phyloP scores from a whole-genome alignment of 768 basidiomycete species.

The Punctularia strigosozonata region DNA sequence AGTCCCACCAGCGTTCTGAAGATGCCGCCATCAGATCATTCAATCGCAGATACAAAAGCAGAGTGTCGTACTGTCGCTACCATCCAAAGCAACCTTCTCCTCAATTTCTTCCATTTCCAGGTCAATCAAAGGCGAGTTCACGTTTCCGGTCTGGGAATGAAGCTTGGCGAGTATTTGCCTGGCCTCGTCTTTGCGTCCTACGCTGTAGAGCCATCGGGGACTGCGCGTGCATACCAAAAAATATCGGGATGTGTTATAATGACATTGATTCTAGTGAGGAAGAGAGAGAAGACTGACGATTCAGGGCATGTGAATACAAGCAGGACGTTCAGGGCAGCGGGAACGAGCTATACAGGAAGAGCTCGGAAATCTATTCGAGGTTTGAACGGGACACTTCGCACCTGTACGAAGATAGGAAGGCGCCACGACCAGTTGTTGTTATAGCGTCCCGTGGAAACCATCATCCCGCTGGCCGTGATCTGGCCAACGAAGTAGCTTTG shows the following conservation, averaged over 20 bases:
- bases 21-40: neutral
- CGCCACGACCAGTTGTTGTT: slow-evolving; percentile 34
- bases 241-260: neutral
- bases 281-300: slow-evolving; percentile 21
- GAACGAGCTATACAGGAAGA: slow-evolving; percentile 25
- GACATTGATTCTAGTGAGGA: neutral
- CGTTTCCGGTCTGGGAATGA: slow-evolving; percentile 33
- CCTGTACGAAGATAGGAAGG: slow-evolving; percentile 38
- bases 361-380: neutral
- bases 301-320: slow-evolving; percentile 38
- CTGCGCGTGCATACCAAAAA: slow-evolving; percentile 15
- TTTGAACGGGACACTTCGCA: slow-evolving; percentile 8
- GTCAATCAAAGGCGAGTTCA: slow-evolving; percentile 36
- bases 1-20: slow-evolving; percentile 42
- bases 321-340: slow-evolving; percentile 34
- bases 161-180: slow-evolving; percentile 31
- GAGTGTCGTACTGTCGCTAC: slow-evolving; percentile 27
- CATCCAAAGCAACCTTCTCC: slow-evolving; percentile 35
- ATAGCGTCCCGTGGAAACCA: slow-evolving; percentile 36
- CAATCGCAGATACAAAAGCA: neutral
- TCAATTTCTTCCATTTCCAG: slow-evolving; percentile 43
- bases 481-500: slow-evolving; percentile 39
- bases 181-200: slow-evolving; percentile 31
- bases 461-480: slow-evolving; percentile 43
- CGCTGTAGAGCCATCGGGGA: slow-evolving; percentile 41